Evolutionary conservation across 495 filamentous ascomycete genomes (phyloP), one percentile per base, ranked within the genome.

Genomic region (Acidiella bohemica): DNA sequence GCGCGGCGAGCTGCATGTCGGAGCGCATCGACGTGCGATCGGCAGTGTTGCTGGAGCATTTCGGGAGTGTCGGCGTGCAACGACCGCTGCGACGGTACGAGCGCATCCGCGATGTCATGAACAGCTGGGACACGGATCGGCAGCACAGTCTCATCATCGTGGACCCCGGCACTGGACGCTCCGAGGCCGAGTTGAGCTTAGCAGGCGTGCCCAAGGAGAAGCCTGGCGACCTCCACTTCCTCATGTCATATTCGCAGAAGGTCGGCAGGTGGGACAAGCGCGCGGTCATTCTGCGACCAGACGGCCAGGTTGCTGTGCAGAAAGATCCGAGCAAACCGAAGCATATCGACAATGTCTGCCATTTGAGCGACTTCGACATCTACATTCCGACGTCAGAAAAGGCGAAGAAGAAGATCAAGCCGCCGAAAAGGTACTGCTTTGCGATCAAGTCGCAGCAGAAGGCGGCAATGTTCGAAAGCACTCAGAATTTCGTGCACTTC

Each of bases 391-490:
- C 71, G 3, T 66, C 75, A 27, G 68, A 71, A 11, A 72, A 80
- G 44, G 14, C 48, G 18, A 7, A 42, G 8, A 59, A 57, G 41
- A 53, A 55, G 36, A 53, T 64, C 38, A 61, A 55, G 33, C 61
- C 72, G 5, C 71, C 79, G 19, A 74, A 75, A 18, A 73, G 80
- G 52, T 65, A 77, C 39, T 93, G 84, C 58, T 87, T 79, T 53
- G 87, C 84, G 3, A 69, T 97, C 49, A 95, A 93, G 57, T 92
- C 84, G 46, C 90, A 94, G 58, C 79, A 96, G 54, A 94, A 92
- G 51, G 77, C 79, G 4, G 78, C 70, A 24, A 76, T 93, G 54
- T 97, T 96, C 52, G 54, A 82, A 25, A 78, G 76, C 24, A 80
- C 77, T 0, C 74, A 81, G 18, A 85, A 86, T 41, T 97, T 82